These are phyloP conservation scores for Botrytis squamosa DNA, from an alignment of 2,329 filamentous ascomycete species.

Conservation along the genomic window DNA sequence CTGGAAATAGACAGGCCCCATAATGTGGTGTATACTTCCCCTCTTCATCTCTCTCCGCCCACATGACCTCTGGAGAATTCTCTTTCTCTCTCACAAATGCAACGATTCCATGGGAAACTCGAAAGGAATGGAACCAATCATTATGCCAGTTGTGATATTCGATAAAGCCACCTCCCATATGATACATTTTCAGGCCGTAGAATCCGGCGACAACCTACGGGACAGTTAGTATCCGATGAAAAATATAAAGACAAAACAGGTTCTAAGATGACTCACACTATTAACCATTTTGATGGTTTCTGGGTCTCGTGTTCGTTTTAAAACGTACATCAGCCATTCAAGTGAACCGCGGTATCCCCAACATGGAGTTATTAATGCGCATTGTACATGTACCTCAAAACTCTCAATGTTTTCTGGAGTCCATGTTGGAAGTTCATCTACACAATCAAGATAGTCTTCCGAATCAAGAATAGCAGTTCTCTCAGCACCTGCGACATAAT, in stretches of 20 bases:
- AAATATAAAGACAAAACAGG: not conserved
- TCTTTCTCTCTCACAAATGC: not conserved
- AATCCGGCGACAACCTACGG: not conserved
- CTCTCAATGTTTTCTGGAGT: not conserved
- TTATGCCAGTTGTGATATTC: constrained; percentile 10
- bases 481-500: not conserved
- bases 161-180: not conserved
- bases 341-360: not conserved
- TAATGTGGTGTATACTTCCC: not conserved
- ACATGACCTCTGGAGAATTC: not conserved
- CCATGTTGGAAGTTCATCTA: not conserved
- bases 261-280: not conserved
- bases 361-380: not conserved
- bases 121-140: not conserved
- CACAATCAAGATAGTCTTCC: not conserved
- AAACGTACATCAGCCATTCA: not conserved
- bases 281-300: constrained; percentile 3
- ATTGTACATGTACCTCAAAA: constrained; percentile 8
- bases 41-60: not conserved
- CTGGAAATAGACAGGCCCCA: accelerated
- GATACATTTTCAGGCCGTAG: not conserved
- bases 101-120: not conserved
- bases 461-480: not conserved
- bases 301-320: not conserved
- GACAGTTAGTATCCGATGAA: not conserved